Evolutionary conservation across 2,329 filamentous ascomycete genomes (phyloP).

Genomic region (Fusarium humuli): DNA sequence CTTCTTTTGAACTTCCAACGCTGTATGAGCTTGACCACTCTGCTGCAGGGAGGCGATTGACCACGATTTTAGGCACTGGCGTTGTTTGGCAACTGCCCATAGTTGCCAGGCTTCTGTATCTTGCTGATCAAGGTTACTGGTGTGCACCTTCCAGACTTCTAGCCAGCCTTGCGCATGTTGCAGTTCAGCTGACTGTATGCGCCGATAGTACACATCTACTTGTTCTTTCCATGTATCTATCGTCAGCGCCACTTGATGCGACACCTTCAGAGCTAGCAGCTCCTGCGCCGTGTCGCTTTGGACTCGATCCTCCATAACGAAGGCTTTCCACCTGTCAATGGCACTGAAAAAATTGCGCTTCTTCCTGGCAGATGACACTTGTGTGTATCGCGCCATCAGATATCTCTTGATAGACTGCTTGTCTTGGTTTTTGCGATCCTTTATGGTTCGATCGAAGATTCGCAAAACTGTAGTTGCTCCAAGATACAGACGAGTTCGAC

Average conservation of each 20-base stretch:
- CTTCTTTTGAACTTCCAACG: conserved; percentile 49
- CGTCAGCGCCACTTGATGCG: conserved; percentile 10
- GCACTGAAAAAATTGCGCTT: conserved; percentile 50
- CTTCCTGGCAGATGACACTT: conserved; percentile 50
- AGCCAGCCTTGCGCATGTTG: conserved; percentile 40
- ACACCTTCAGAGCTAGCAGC: conserved; percentile 23
- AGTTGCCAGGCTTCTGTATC: conserved; percentile 47
- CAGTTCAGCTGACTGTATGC: conserved; percentile 32
- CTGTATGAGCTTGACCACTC: conserved; percentile 54
- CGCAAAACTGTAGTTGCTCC: conserved; percentile 46
- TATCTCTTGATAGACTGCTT: conserved; percentile 49
- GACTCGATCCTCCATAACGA: conserved; percentile 20
- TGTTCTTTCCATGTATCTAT: conserved; percentile 41
- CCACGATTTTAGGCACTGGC: conserved; percentile 52
- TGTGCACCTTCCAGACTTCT: conserved; percentile 40
- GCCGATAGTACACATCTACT: conserved; percentile 30
- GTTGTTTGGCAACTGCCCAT: conserved; percentile 50
- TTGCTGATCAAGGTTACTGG: conserved; percentile 40
- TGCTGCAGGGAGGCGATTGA: conserved; percentile 53
- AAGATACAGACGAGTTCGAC: conserved; percentile 50
- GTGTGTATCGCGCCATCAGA: conserved; percentile 52
- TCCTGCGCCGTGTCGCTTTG: conserved; percentile 33
- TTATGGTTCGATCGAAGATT: conserved; percentile 44
- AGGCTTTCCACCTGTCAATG: conserved; percentile 49
- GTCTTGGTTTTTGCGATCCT: conserved; percentile 44